These are phyloP conservation scores for Wickerhamomyces silvicola DNA, from an alignment of 805 yeast genomes.

Conservation along the genomic window DNA sequence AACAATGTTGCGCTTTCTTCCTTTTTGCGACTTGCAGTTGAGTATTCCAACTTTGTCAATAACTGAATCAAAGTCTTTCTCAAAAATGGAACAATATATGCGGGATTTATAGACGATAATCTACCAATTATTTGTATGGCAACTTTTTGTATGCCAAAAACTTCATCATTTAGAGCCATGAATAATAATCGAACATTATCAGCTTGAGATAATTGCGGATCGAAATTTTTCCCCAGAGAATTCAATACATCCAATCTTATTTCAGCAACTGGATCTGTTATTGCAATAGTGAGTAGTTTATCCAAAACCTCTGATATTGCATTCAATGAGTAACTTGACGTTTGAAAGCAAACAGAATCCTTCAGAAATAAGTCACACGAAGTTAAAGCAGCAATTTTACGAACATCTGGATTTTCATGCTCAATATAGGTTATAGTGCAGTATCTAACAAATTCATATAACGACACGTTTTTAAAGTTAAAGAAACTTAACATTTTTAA, in stretches of 20 bases:
- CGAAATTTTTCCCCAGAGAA: slow-evolving; percentile 69
- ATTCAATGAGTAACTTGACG: slow-evolving; percentile 70
- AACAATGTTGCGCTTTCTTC: slow-evolving; percentile 83
- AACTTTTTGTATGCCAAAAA: slow-evolving; percentile 71
- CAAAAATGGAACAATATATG: slow-evolving; percentile 89
- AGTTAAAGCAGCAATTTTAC: slow-evolving; percentile 80
- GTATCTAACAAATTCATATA: slow-evolving; percentile 82
- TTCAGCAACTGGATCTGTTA: slow-evolving; percentile 84
- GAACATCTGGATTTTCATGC: slow-evolving; percentile 69
- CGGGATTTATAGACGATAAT: slow-evolving; percentile 81
- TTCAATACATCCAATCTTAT: slow-evolving; percentile 74
- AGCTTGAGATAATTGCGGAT: slow-evolving; percentile 90
- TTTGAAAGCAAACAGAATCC: slow-evolving; percentile 80
- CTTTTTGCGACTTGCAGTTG: slow-evolving; percentile 65
- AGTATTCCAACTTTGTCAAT: slow-evolving; percentile 77
- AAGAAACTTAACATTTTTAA: slow-evolving; percentile 70
- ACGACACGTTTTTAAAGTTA: slow-evolving; percentile 65
- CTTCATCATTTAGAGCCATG: slow-evolving; percentile 88
- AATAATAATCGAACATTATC: slow-evolving; percentile 80
- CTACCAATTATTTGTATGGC: slow-evolving; percentile 80
- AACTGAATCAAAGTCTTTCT: slow-evolving; percentile 82
- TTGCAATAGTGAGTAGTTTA: slow-evolving; percentile 71
- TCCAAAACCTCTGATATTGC: slow-evolving; percentile 84
- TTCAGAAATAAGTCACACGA: slow-evolving; percentile 68
- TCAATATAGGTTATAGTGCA: slow-evolving; percentile 82